Evolutionary conservation across 2,329 filamentous ascomycete species (phyloP).

Genomic region (Alternaria ethzedia): DNA sequence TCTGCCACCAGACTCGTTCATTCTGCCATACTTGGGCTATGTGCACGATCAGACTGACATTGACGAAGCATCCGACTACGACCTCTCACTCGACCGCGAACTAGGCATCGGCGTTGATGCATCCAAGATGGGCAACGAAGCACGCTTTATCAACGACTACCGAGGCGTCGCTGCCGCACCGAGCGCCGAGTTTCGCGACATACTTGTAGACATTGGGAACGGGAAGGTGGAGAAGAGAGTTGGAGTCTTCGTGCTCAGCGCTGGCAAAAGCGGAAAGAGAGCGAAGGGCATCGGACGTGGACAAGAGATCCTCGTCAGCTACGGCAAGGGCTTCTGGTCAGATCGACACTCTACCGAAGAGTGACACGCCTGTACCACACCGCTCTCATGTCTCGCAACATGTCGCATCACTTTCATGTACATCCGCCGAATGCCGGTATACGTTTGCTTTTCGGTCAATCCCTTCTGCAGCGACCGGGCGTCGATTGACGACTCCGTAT

Average conservation of each 20-base stretch:
- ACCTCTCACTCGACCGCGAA: constrained; percentile 59
- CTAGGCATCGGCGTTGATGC: constrained; percentile 58
- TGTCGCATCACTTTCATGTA: background rate
- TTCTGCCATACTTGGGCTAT: constrained; percentile 58
- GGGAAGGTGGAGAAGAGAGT: constrained; percentile 55
- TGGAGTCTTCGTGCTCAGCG: constrained; percentile 58
- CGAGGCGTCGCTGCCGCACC: constrained; percentile 53
- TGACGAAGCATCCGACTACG: constrained; percentile 57
- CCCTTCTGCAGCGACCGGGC: background rate
- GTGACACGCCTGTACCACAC: constrained; percentile 3
- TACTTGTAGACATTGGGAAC: constrained; percentile 45
- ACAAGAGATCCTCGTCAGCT: constrained; percentile 61
- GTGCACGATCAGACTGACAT: constrained; percentile 54
- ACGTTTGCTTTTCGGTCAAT: background rate
- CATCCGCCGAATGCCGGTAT: background rate
- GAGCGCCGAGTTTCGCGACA: constrained; percentile 54
- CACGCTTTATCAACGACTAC: constrained; percentile 62
- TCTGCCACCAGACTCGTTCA: constrained; percentile 54
- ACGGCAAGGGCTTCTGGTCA: constrained; percentile 60
- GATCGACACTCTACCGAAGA: constrained; percentile 34
- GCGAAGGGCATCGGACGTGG: constrained; percentile 56
- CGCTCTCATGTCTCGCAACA: background rate
- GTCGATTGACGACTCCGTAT: background rate
- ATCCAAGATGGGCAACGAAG: constrained; percentile 57
- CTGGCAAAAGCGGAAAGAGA: constrained; percentile 57